These are phyloP conservation scores for Byssoonygena ceratinophila DNA, from an alignment of 2,329 filamentous ascomycete species.

Conservation along the genomic window DNA sequence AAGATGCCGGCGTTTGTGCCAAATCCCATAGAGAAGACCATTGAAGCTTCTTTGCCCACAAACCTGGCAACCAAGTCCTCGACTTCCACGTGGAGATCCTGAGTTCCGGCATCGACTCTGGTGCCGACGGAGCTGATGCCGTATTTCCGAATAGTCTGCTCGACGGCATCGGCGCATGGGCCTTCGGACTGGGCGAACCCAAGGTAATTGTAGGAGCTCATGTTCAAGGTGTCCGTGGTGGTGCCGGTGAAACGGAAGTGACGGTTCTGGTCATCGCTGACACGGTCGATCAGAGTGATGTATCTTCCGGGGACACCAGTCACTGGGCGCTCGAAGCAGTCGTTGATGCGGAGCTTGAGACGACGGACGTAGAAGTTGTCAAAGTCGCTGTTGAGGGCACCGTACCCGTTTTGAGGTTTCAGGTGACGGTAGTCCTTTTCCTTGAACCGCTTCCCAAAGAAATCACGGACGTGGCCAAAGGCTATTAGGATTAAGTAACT, in stretches of 20 bases:
- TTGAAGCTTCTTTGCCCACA: slow-evolving; percentile 84
- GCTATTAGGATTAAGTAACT: slow-evolving; percentile 94
- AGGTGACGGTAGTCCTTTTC: slow-evolving; percentile 78
- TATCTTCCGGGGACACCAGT: slow-evolving; percentile 89
- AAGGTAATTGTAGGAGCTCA: slow-evolving; percentile 99
- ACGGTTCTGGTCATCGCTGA: slow-evolving; percentile 81
- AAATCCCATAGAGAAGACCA: slow-evolving; percentile 99
- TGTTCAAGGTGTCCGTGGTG: slow-evolving; percentile 86
- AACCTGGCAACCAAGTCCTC: slow-evolving; percentile 83
- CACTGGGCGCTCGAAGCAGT: slow-evolving; percentile 87
- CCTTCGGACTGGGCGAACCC: slow-evolving; percentile 97
- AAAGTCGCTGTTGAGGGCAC: slow-evolving; percentile 92
- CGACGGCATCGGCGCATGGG: slow-evolving; percentile 85
- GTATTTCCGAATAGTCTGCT: slow-evolving; percentile 74
- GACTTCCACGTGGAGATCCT: slow-evolving; percentile 77
- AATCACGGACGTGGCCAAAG: slow-evolving; percentile 90
- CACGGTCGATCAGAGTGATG: slow-evolving; percentile 85
- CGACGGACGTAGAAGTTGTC: slow-evolving; percentile 96
- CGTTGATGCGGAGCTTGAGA: slow-evolving; percentile 87
- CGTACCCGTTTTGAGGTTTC: slow-evolving; percentile 76
- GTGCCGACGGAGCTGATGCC: slow-evolving; percentile 75
- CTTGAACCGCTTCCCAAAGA: slow-evolving; percentile 93
- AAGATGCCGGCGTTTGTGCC: slow-evolving; percentile 91
- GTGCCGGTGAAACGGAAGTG: slow-evolving; percentile 84
- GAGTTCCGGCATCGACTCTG: slow-evolving; percentile 72